A percentile compares a stretch with the other conserved stretches of the same genome.
These are phyloP conservation scores for Hippophae tibetana DNA, from an alignment of 306 rosid species.

Conservation along the genomic window DNA sequence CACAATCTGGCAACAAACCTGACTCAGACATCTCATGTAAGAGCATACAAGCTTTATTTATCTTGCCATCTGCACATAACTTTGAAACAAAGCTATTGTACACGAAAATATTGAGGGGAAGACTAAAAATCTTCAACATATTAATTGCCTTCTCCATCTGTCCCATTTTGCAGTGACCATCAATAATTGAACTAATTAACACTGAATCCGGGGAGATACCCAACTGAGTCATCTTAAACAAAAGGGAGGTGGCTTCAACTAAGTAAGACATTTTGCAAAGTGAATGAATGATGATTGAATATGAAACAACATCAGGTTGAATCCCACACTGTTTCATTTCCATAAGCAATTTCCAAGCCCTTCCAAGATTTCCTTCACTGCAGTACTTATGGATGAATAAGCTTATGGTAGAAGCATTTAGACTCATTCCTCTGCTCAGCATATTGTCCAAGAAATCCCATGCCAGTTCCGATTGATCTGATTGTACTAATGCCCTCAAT, in stretches of 20 bases:
- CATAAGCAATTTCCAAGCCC: constrained; percentile 26
- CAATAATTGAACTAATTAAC: constrained; percentile 23
- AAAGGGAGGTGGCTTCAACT: constrained; percentile 25
- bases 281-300: constrained; percentile 20
- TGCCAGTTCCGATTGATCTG: constrained; percentile 17
- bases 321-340: constrained; percentile 20
- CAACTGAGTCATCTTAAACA: constrained; percentile 27
- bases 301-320: constrained; percentile 28
- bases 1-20: constrained; percentile 26
- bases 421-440: constrained; percentile 13
- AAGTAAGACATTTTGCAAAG: constrained; percentile 24
- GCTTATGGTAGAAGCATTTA: constrained; percentile 20
- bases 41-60: constrained; percentile 19
- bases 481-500: constrained; percentile 17
- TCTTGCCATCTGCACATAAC: constrained; percentile 23
- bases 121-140: constrained; percentile 22
- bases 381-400: constrained; percentile 27
- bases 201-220: constrained; percentile 29
- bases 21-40: constrained; percentile 25
- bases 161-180: constrained; percentile 29
- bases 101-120: constrained; percentile 20
- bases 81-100: constrained; percentile 30
- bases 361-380: constrained; percentile 18
- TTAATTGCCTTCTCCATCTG: constrained; percentile 13
- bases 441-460: constrained; percentile 27